Evolutionary conservation across 371 early-diverging fungal genomes (phyloP).

Genomic region (Circinella minor): DNA sequence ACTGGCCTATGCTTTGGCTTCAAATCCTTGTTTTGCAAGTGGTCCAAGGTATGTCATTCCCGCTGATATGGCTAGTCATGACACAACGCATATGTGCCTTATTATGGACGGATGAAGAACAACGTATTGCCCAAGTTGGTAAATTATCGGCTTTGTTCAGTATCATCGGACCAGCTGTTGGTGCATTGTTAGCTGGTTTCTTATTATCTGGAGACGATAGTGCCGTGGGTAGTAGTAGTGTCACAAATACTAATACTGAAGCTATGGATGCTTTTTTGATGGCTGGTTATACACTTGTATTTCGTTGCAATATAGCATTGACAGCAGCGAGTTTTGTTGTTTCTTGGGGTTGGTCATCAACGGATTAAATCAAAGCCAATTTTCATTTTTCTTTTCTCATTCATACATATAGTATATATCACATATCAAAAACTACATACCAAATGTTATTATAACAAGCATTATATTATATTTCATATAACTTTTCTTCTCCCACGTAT

Average conservation of each 20-base stretch:
- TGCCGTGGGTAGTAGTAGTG: conserved; percentile 12
- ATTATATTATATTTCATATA: too few relatives aligned
- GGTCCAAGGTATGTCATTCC: conserved; percentile 23
- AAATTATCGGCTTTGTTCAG: conserved; percentile 36
- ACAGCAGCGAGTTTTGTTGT: conserved; percentile 40
- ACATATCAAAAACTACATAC: too few relatives aligned
- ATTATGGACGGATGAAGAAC: conserved; percentile 31
- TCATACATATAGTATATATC: background rate
- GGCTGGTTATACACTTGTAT: conserved; percentile 31
- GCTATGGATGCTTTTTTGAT: background rate
- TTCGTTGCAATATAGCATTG: conserved; percentile 30
- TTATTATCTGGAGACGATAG: conserved; percentile 20
- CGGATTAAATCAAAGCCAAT: conserved; percentile 15
- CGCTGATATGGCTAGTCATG: conserved; percentile 37
- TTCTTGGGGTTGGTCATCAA: conserved; percentile 49
- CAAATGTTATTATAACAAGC: too few relatives aligned
- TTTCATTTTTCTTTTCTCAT: too few relatives aligned
- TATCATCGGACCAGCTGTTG: conserved; percentile 40
- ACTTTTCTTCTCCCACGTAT: too few relatives aligned
- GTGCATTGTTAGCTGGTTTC: conserved; percentile 30
- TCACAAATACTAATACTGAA: background rate
- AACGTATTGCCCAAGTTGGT: conserved; percentile 36
- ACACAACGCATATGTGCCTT: conserved; percentile 31
- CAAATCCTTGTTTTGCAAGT: conserved; percentile 22
- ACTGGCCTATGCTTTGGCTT: conserved; percentile 16